A percentile compares a stretch with the other conserved stretches of the same genome.
phyloP scores from a whole-genome alignment of 345 rosid genomes.

The Syzygium grande region DNA sequence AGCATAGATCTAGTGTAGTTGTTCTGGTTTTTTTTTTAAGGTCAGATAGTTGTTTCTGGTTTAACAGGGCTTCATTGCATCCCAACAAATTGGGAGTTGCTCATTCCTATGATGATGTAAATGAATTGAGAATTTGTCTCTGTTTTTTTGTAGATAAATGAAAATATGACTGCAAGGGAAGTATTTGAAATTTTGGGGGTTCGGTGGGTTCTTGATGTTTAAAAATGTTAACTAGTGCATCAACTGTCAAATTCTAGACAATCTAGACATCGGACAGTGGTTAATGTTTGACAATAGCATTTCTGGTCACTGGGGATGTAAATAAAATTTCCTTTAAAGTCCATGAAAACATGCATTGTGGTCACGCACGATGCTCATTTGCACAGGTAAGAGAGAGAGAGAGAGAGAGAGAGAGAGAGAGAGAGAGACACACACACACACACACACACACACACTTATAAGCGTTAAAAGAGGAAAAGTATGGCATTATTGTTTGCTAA shows the following conservation, averaged over 20 bases:
- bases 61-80: background rate
- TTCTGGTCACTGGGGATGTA: background rate
- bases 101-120: background rate
- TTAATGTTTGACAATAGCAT: background rate
- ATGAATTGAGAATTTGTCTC: too few species aligned
- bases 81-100: background rate
- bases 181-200: background rate
- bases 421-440: too few species aligned
- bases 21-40: background rate
- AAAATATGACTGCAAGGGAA: too few species aligned
- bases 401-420: too few species aligned
- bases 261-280: background rate
- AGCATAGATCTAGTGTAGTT: background rate
- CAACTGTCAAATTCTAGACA: background rate
- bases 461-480: too few species aligned
- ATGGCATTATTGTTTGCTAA: too few species aligned
- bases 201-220: background rate
- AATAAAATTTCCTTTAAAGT: background rate
- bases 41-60: background rate
- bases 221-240: background rate
- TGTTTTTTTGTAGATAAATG: too few species aligned
- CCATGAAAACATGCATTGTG: background rate
- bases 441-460: too few species aligned
- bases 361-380: background rate
- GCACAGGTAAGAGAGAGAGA: too few species aligned